Conservation (phyloP, 2,329 filamentous ascomycete species). For the Alternaria sp. region DNA sequence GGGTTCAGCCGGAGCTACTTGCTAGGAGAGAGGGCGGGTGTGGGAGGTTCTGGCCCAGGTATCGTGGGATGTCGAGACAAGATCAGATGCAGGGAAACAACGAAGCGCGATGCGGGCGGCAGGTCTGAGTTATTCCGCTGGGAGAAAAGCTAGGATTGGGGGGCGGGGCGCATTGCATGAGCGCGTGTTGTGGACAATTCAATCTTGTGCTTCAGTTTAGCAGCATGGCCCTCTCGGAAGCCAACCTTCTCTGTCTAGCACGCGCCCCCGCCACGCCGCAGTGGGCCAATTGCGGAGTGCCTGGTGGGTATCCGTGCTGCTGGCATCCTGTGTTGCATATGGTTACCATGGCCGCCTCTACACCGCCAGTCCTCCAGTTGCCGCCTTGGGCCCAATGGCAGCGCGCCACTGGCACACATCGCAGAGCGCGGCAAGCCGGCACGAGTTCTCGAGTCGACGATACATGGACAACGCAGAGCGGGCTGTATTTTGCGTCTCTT, state of each 20-base stretch:
- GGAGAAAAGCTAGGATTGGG: conserved; percentile 32
- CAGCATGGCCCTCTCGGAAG: conserved; percentile 22
- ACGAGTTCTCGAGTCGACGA: conserved; percentile 24
- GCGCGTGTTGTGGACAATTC: conserved; percentile 25
- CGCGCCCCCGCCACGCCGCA: conserved; percentile 24
- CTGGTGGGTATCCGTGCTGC: conserved; percentile 21
- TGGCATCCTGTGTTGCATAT: conserved; percentile 20
- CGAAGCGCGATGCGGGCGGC: conserved; percentile 29
- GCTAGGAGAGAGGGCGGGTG: conserved; percentile 15
- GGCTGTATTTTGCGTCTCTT: conserved; percentile 28
- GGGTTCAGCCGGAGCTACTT: conserved; percentile 15
- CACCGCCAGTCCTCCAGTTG: conserved; percentile 42
- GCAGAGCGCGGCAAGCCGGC: conserved; percentile 33
- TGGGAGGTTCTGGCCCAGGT: conserved; percentile 11
- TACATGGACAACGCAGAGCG: conserved; percentile 38
- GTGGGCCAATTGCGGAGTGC: conserved; percentile 24
- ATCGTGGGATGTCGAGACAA: conserved; percentile 28
- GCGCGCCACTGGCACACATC: conserved; percentile 22
- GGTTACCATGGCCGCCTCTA: conserved; percentile 19
- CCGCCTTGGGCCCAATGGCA: conserved; percentile 17
- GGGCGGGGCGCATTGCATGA: conserved; percentile 32
- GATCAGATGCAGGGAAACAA: conserved; percentile 33
- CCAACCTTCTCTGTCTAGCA: conserved; percentile 33
- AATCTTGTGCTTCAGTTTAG: conserved; percentile 19
- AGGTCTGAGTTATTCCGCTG: conserved; percentile 29